Percentiles rank a stretch among this genome's conserved stretches.
phyloP scores from a whole-genome alignment of 805 yeast genomes.

The Wickerhamiella occidentalis region DNA sequence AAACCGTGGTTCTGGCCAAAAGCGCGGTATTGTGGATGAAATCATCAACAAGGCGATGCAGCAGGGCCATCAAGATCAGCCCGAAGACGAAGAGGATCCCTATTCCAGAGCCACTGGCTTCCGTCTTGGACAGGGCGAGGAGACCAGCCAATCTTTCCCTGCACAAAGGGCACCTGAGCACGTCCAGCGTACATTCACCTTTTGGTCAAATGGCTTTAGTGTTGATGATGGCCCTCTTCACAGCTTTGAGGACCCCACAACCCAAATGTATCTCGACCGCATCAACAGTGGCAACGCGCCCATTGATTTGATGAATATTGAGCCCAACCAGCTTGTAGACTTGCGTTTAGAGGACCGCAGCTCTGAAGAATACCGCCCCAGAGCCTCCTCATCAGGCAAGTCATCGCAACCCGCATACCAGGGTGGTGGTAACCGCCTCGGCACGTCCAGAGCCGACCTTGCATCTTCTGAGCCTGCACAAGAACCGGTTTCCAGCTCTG shows the following conservation, averaged over 20 bases:
- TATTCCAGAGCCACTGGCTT: conserved; percentile 26
- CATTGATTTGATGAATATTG: conserved; percentile 63
- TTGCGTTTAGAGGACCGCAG: conserved; percentile 70
- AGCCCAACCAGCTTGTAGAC: conserved; percentile 86
- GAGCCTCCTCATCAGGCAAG: conserved; percentile 36
- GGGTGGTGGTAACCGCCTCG: conserved; percentile 77
- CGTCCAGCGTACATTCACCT: conserved; percentile 71
- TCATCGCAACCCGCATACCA: conserved; percentile 53
- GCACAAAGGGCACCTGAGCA: conserved; percentile 28
- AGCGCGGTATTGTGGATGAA: conserved; percentile 25
- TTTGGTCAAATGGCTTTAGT: conserved; percentile 94
- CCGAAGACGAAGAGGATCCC: conserved; percentile 11
- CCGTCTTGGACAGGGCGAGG: conserved; percentile 26
- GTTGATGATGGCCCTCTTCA: conserved; percentile 83
- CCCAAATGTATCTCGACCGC: conserved; percentile 62
- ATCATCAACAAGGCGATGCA: conserved; percentile 28
- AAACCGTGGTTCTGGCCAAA: conserved; percentile 37
- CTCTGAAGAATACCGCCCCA: conserved; percentile 55
- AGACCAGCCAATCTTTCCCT: conserved; percentile 21
- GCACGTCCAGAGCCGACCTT: conserved; percentile 80
- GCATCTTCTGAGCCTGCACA: background rate
- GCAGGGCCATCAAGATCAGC: conserved; percentile 16
- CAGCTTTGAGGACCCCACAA: conserved; percentile 87
- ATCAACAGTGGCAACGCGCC: conserved; percentile 89
- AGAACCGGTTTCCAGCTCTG: conserved; percentile 15